Base-by-base conservation (phyloP, 371 early-diverging fungal species). In the Mortierella sp. region DNA sequence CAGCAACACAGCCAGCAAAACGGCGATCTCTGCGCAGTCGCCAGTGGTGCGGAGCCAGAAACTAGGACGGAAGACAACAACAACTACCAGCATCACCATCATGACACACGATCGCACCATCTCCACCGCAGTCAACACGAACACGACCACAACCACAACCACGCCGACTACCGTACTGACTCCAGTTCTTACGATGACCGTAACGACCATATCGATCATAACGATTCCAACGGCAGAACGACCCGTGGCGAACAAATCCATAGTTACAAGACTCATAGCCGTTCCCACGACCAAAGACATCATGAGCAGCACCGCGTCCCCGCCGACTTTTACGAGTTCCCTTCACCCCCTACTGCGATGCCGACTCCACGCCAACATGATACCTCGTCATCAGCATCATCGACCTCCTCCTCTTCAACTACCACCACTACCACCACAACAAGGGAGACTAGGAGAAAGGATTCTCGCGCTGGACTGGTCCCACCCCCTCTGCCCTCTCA, bases 401-500 rank as follows among this genome's bases (percentile, higher is more conserved):
- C 21, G 34, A 47, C 34, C 44, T 44, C 44, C 16, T 42, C 24
- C 19, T 52, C 52, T 31, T 54, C 24, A 21, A 52, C 50, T 5
- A 48, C 50, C 16, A 48, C 21, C 28, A 26, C 60, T 14, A 60
- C 34, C 34, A 34, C 63, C 5, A 63, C 63, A 4, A 63, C 63
- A 34, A 63, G 34, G 63, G 63, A 34, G 34, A 6, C 73, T 31
- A 47, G 52, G 34, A 50, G 50, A 47, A 47, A n/a, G 5, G 38
- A 31, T 34, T 73, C 73, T 26, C 73, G 52, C 45, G 21, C 68
- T 24, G 68, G 34, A 68, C 44, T 34, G 24, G 65, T 57, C 31
- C 84, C 84, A 26, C 84, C 84, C 1, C 84, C 84, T 16, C 55
- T 84, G 50, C 84, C 84, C 34, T n/a, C 74, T 26, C 68, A 80